Base-by-base conservation (phyloP, 371 early-diverging fungal species). In the Mortierella sp. region DNA sequence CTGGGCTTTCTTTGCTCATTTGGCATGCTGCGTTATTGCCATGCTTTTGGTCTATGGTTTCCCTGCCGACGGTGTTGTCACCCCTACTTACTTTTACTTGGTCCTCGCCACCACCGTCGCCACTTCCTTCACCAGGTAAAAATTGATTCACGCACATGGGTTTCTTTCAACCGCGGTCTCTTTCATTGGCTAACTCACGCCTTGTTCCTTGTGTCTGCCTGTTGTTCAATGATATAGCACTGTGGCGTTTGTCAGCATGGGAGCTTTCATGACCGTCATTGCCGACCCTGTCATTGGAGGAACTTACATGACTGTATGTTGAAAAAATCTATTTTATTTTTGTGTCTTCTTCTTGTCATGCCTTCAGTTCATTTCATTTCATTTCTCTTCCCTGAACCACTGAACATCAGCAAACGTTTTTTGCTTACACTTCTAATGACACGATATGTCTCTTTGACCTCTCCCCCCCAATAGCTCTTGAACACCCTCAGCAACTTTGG, bases 241-340 rank as follows among this genome's bases (percentile, higher is more conserved):
- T 0, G 96, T 99, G 21, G 96, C 97, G 87, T 99, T 99, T 89
- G 99, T 99, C 68, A 95, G 97, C 55, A 93, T 99, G 78, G 96
- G 97, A 3, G 96, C 97, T 2, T 99, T 98, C 83, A 96, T 98
- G 91, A 96, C 98, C 28, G 92, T 93, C 79, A 97, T 99, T 76
- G 96, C 97, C 4, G 99, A 99, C 84, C 99, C 99, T 3, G 83
- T 94, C n/a, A 98, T 99, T 77, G 99, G 98, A 55, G 98, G 98
- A 13, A 98, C 98, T 3, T 99, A 99, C 85, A 99, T 99, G 99
- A 99, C 99, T 24, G 94, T 94, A 91, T 89, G 89, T 75, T 21
- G 14, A 38, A 7, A 55, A 14, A 54, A 2, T 1, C 6, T 70
- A 8, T 63, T 72, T 50, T 11, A 21, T 7, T 45, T 70, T 73